These are phyloP conservation scores for Chaetothyriales sp. DNA, from an alignment of 2,329 filamentous ascomycete species.

Conservation along the genomic window DNA sequence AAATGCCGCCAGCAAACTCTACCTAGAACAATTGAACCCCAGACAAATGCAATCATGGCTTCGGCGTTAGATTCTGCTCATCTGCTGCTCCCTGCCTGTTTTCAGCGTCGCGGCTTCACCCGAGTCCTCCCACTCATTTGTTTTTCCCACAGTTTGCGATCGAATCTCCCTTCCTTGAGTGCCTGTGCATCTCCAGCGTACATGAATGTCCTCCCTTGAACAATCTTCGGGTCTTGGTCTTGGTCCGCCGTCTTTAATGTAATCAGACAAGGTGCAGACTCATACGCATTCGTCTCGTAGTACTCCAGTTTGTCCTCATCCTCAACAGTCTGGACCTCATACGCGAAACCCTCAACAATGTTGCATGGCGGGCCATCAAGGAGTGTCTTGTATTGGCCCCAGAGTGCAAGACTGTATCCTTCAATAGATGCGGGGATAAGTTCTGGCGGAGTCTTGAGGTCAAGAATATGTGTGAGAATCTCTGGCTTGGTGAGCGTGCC, in stretches of 20 bases:
- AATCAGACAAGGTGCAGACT: background rate
- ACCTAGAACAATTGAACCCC: too few species aligned
- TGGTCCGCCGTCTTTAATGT: background rate
- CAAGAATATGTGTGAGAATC: conserved; percentile 23
- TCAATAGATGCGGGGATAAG: background rate
- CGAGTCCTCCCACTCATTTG: background rate
- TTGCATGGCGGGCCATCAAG: background rate
- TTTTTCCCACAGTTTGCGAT: background rate
- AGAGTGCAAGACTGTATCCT: background rate
- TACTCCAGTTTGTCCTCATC: background rate
- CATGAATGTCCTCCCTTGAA: background rate
- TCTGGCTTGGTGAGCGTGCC: conserved; percentile 36
- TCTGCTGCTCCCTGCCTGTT: background rate
- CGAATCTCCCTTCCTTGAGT: background rate
- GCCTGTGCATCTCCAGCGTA: background rate
- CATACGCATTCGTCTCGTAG: background rate
- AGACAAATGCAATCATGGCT: too few species aligned
- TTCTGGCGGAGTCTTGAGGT: background rate
- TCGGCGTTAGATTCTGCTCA: too few species aligned
- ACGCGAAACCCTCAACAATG: background rate
- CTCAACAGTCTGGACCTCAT: background rate
- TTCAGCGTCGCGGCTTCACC: background rate
- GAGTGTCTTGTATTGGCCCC: background rate
- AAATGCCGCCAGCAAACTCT: too few species aligned
- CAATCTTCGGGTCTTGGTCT: background rate